These are phyloP conservation scores for Zygnema circumcarinatum DNA, from an alignment of 139 green algal genomes.

Conservation along the genomic window DNA sequence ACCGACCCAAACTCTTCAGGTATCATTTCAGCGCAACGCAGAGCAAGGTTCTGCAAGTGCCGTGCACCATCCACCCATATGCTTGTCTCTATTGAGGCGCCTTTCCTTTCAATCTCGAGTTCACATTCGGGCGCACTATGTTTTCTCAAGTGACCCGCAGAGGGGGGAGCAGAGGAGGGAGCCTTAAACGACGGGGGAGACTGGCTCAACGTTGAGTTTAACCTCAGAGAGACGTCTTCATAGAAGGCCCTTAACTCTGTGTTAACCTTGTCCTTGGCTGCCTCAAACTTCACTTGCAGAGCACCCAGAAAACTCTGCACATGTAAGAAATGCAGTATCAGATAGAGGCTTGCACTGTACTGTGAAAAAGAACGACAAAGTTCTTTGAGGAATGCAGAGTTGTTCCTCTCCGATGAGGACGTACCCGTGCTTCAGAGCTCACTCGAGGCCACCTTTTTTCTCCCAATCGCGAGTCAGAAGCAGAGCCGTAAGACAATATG, in stretches of 20 bases:
- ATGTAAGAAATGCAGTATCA: neutral
- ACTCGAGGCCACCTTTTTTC: neutral
- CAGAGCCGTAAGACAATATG: neutral
- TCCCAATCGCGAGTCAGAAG: neutral
- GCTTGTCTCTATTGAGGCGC: neutral
- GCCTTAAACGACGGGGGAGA: neutral
- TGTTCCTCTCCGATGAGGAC: no score
- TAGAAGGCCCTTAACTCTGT: slow-evolving; percentile 19
- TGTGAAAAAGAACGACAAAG: no score
- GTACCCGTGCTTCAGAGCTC: neutral
- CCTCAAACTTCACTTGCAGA: slow-evolving; percentile 40
- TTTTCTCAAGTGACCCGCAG: neutral
- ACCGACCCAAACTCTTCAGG: slow-evolving; percentile 32
- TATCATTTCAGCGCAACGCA: slow-evolving; percentile 21
- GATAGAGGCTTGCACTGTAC: no score
- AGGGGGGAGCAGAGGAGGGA: neutral
- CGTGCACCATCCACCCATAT: slow-evolving; percentile 27
- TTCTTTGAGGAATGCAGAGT: no score
- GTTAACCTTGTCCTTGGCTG: slow-evolving; percentile 49
- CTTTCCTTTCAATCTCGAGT: neutral
- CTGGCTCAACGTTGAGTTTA: neutral
- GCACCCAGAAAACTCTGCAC: slow-evolving; percentile 12
- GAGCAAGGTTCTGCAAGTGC: slow-evolving; percentile 24
- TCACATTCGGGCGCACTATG: neutral
- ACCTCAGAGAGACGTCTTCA: neutral